Percentiles rank a stretch among this genome's conserved stretches.
Conservation (phyloP, 495 filamentous ascomycete species). For the Staphylotrichum tortipilum region DNA sequence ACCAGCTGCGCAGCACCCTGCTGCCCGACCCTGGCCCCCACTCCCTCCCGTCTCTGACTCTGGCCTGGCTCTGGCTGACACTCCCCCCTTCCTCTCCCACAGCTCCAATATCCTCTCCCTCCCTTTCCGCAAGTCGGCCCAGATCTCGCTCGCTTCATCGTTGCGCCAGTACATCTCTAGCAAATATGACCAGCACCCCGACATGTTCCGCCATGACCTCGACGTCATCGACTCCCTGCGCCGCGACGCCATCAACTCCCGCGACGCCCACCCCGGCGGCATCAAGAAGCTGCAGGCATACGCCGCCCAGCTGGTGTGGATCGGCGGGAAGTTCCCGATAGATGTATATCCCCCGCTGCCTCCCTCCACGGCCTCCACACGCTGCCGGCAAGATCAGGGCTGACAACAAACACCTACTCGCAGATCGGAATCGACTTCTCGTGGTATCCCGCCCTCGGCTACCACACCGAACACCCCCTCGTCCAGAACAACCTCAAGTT, state of each 20-base stretch:
- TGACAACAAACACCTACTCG: conserved; percentile 14
- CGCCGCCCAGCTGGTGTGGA: conserved; percentile 88
- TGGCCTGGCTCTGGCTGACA: neutral
- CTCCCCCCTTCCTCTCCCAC: neutral
- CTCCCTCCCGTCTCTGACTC: too few species aligned
- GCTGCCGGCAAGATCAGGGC: too few species aligned
- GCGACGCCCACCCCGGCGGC: conserved; percentile 84
- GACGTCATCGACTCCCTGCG: conserved; percentile 77
- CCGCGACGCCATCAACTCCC: conserved; percentile 72
- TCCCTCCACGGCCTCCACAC: too few species aligned
- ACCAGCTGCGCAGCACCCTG: too few species aligned
- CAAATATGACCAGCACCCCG: conserved; percentile 98
- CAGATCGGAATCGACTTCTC: conserved; percentile 92
- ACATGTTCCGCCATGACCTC: conserved; percentile 91
- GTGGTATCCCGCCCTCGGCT: conserved; percentile 90
- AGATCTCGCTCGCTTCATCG: conserved; percentile 65
- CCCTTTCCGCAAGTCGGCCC: conserved; percentile 78
- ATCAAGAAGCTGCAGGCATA: conserved; percentile 80
- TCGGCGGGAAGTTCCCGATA: conserved; percentile 91
- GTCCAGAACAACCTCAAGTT: conserved; percentile 90
- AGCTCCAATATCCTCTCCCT: conserved; percentile 47
- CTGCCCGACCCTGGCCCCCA: too few species aligned
- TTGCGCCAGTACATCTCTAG: conserved; percentile 94
- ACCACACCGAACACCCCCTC: conserved; percentile 71
- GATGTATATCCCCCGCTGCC: conserved; percentile 50